Percentiles rank a stretch among this genome's conserved stretches.
phyloP scores from a whole-genome alignment of 169 alveolate species.

The Babesia microti region DNA sequence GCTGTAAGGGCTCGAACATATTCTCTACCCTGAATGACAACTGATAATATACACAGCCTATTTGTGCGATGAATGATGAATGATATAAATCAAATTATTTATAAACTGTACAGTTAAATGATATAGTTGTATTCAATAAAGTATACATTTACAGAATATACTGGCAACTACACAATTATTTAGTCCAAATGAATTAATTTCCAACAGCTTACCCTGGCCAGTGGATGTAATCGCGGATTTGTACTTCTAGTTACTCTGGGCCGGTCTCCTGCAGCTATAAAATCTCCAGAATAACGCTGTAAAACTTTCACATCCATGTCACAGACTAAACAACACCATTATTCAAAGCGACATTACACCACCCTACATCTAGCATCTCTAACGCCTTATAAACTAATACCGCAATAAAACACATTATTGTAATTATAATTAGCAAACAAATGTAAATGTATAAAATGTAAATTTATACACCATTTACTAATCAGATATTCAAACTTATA shows the following conservation, averaged over 20 bases:
- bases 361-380: background rate
- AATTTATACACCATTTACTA: background rate
- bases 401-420: background rate
- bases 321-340: background rate
- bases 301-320: slow-evolving; percentile 29
- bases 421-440: background rate
- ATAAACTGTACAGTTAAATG: no score
- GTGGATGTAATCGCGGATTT: slow-evolving; percentile 40
- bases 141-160: no score
- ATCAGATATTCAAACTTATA: background rate
- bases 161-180: no score
- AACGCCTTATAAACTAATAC: background rate
- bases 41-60: no score
- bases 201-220: slow-evolving; percentile 45
- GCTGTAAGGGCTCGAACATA: slow-evolving; percentile 90
- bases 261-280: slow-evolving; percentile 39
- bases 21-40: slow-evolving; percentile 67
- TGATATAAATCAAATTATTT: no score
- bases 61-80: no score
- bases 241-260: slow-evolving; percentile 43
- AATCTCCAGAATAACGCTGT: slow-evolving; percentile 31
- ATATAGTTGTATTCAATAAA: no score
- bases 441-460: background rate
- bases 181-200: no score
- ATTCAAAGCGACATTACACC: background rate